Conservation (phyloP, 768 basidiomycete species). For the Lentinula detonsa region DNA sequence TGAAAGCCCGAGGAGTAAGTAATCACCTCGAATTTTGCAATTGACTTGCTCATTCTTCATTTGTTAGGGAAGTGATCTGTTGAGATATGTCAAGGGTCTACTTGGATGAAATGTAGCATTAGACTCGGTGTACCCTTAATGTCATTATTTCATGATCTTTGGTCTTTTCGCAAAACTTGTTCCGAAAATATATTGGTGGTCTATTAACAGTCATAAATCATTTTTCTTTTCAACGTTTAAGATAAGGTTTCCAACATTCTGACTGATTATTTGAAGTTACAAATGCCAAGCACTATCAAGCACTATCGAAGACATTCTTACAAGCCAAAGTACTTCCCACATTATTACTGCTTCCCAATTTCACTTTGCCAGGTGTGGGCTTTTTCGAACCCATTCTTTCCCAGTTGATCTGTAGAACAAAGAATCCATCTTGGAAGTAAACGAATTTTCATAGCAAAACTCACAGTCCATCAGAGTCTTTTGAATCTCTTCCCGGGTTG, state of each 20-base stretch:
- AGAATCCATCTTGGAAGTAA: conserved; percentile 3
- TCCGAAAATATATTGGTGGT: too few species aligned
- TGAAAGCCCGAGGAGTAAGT: conserved; percentile 65
- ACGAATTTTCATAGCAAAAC: conserved; percentile 6
- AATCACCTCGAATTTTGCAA: background rate
- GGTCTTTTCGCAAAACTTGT: too few species aligned
- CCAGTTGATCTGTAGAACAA: conserved; percentile 52
- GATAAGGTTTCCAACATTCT: too few species aligned
- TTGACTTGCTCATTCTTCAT: conserved; percentile 1
- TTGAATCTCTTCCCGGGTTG: conserved; percentile 70
- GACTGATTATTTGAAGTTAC: too few species aligned
- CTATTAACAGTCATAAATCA: too few species aligned
- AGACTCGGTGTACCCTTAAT: background rate
- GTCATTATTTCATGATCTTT: too few species aligned
- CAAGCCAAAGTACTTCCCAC: too few species aligned
- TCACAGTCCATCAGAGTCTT: conserved; percentile 79
- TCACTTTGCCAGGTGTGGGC: conserved; percentile 83
- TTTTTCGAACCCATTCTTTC: conserved; percentile 86
- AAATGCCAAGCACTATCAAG: too few species aligned
- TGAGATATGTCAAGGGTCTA: conserved; percentile 67
- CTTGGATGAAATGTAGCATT: conserved; percentile 33
- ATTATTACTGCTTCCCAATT: conserved; percentile 46
- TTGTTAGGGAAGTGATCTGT: conserved; percentile 57
- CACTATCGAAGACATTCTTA: too few species aligned
- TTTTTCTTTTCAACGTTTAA: too few species aligned